Evolutionary conservation across 176 grass and related monocot species (phyloP).

Genomic region (Eremochloa ophiuroides): DNA sequence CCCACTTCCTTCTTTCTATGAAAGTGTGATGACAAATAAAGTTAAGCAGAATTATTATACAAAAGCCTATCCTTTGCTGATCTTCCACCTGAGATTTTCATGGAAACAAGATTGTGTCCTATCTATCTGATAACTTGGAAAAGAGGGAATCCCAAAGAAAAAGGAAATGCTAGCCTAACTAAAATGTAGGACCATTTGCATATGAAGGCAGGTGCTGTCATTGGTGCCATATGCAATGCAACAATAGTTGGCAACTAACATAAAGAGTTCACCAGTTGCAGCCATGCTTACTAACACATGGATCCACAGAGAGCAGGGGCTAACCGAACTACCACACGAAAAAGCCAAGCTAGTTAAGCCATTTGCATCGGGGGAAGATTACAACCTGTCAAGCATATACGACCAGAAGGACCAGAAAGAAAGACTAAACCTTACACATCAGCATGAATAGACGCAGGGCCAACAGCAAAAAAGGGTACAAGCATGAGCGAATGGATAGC

Average conservation of each 20-base stretch:
- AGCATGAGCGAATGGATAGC: background rate
- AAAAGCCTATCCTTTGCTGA: background rate
- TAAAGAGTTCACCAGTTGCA: constrained; percentile 6
- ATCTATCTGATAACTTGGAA: constrained; percentile 6
- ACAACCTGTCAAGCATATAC: constrained; percentile 23
- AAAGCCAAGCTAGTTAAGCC: background rate
- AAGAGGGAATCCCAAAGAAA: background rate
- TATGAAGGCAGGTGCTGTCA: background rate
- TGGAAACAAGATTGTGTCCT: background rate
- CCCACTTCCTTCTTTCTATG: background rate
- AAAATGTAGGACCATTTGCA: background rate
- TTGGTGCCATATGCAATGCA: constrained; percentile 19
- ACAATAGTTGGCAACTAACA: background rate
- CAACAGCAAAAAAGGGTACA: background rate
- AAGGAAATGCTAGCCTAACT: background rate
- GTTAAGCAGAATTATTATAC: background rate
- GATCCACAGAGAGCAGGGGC: background rate
- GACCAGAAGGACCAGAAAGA: background rate
- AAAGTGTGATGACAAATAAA: background rate
- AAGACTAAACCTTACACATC: constrained; percentile 3
- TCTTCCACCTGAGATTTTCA: background rate
- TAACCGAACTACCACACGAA: constrained; percentile 29
- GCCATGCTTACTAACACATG: background rate
- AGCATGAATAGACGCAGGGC: background rate
- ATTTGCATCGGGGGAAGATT: constrained; percentile 11